Evolutionary conservation across 805 yeast species (phyloP), one percentile per base, ranked within the genome.

Genomic region (Komagataella ulmi): DNA sequence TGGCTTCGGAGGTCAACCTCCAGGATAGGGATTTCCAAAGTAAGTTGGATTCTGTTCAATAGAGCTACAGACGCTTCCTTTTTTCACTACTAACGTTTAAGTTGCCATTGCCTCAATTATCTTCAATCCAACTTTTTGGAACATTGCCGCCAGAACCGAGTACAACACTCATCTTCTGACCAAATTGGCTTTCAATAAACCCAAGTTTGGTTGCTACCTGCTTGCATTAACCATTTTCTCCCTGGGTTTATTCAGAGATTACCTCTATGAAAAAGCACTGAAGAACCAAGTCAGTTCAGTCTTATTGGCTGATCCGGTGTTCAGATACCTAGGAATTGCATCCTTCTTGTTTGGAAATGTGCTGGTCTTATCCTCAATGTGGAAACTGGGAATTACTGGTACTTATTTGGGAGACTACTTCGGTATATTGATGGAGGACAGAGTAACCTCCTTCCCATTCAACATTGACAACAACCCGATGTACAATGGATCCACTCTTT

Each of bases 351-450:
- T 73, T 50, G 99, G 99, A 19, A 89, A 90, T 58, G 67, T 87
- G 7, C 77, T 93, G 51, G 98, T 90, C 2, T 56, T 85, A 36
- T 69, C 82, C 30, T 88, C 97, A 19, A 91, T 93, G 98, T 91
- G 80, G 71, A 84, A 85, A 12, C 74, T 93, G 57, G 99, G 99
- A 21, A 80, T 93, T 54, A 91, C 97, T 12, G 99, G 99, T 21
- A 93, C 99, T 8, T 93, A 93, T 62, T 70, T 93, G 54, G 99
- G 99, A 46, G 99, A 93, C 67, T 95, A 93, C 70, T 93, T 93
- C 68, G 98, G 98, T 1, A 90, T 93, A 60, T 76, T 93, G 59
- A 93, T 91, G 93, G 81, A 83, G 55, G 79, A 86, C 56, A 78
- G 96, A 62, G 96, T 93, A 54, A 84, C 91, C 17, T 81, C 85